Evolutionary conservation across 495 filamentous ascomycete genomes (phyloP), one percentile per base, ranked within the genome.

Genomic region (Cryomyces antarcticus): DNA sequence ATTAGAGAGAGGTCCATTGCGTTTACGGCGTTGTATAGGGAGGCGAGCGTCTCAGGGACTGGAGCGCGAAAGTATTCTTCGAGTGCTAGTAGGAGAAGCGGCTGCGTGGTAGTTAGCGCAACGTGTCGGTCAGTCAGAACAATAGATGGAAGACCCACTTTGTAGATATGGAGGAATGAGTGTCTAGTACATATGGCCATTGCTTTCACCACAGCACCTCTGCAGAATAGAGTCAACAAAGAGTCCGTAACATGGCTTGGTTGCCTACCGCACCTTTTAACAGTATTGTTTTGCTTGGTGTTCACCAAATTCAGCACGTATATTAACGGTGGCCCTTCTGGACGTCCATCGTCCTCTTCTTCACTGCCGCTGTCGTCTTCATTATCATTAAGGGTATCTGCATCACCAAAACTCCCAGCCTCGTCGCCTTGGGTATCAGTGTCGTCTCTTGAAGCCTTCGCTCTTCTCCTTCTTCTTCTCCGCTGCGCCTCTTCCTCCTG

Each of bases 101-200:
- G 89, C 82, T 93, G 48, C 33, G 9, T n/a, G 27, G 4, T 27
- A 44, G 17, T 53, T 62, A 43, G 17, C 41, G 28, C 28, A 27
- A n/a, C 11, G 28, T 27, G 37, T n/a, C 38, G 17, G 5, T 11
- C n/a, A 39, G 28, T 28, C 3, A 38, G 31, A 28, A 43, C 11
- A 39, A 6, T 39, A 41, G 47, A 63, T 40, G 54, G 30, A 13
- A 33, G 45, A 37, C 12, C 9, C 46, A 84, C 84, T 72, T 96
- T 97, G 62, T 96, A 97, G 44, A 97, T 96, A 59, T 97, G 88
- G 41, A 97, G 68, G 57, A 97, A 97, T n/a, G 89, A 86, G 64
- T 97, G 89, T 38, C 88, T 68, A 4, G 89, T 97, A 62, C 89
- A 97, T 49, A 97, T 95, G n/a, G 89, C 89, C 89, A 97, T 97